Evolutionary conservation across 2,329 filamentous ascomycete genomes (phyloP), one percentile per base, ranked within the genome.

Genomic region (Akanthomyces uredinophilus): DNA sequence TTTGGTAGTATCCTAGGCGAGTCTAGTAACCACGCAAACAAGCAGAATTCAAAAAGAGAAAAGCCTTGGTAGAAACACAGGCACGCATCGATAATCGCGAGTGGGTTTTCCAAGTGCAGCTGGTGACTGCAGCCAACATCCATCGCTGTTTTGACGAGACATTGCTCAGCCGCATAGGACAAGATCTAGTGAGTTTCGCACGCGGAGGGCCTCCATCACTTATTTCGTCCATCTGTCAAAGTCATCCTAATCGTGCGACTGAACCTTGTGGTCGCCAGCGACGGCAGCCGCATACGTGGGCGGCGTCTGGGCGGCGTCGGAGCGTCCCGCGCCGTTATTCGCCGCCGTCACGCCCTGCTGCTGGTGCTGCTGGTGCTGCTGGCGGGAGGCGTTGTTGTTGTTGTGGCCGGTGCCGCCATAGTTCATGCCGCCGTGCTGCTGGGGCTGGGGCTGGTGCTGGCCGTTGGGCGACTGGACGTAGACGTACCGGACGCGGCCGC

Each of bases 241-340:
- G 7, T 5, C 46, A 51, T 32, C 41, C 35, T 64, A 63, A 55
- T 50, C 58, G 50, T 61, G 52, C 53, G 60, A 51, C 81, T 98
- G 95, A 56, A 97, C 82, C 83, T 98, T 98, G 76, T 97, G 79
- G 72, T 98, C 94, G 1, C 91, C 92, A 70, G 88, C 88, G 63
- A 97, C 88, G 53, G 92, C 94, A 76, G 97, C 91, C 18, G 90
- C 89, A 74, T 98, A 98, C 16, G 89, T 91, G 4, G 95, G 94
- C 47, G 94, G 93, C 43, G 84, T 81, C 60, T 56, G 52, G 0
- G 37, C 60, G 0, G 37, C 60, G 10, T 62, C 53, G 4, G 60
- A 57, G 24, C 60, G 46, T 14, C 77, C 78, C 11, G 72, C 71
- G 51, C 72, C 69, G 7, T 74, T 77, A 7, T 80, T 74, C 69